Base-by-base conservation (phyloP, 148 eudicot species). In the Rhododendron kiyosumense region DNA sequence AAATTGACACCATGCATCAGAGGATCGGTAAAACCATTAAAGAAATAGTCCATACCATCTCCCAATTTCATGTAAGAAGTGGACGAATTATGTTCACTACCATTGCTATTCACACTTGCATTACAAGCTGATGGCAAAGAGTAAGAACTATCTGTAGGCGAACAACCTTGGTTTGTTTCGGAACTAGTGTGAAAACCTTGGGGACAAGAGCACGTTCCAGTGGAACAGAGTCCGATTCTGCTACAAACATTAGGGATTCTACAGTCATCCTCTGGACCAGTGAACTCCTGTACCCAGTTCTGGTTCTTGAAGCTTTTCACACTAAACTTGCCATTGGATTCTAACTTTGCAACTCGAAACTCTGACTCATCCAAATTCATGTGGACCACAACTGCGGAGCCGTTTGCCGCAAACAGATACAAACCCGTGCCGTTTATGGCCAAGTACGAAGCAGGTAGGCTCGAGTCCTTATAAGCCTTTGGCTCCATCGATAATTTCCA, bases 401-500 rank as follows among this genome's bases (percentile, higher is more conserved):
- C 94, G 78, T 89, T 86, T 30, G 45, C 86, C 83, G 89, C 92
- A 45, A 83, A 86, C 36, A 95, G 92, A 88, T 84, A 91, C 59
- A 95, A 83, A 52, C 98, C 96, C 5, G 88, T 91, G 52, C 85
- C 85, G 77, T 93, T 93, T 20, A 95, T 2, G 1, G 22, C 80
- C 89, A 95, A 54, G 87, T 92, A 92, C 17, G 89, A 91, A 24
- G 82, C 91, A 32, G 80, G 86, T 43, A 83, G 67, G 86, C 90
- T 91, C 3, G 95, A 92, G 87, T 89, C 90, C 73, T 78, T 87
- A 41, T 84, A 85, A 11, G 92, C 92, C 34, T 89, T 85, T 14
- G 84, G 71, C 20, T 85, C 91, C 96, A 93, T 95, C 45, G 94
- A 92, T 71, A 95, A 38, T 86, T 89, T 90, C 94, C 93, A 91